Base-by-base conservation (phyloP, 768 basidiomycete genomes). In the Hygrocybe punicea region DNA sequence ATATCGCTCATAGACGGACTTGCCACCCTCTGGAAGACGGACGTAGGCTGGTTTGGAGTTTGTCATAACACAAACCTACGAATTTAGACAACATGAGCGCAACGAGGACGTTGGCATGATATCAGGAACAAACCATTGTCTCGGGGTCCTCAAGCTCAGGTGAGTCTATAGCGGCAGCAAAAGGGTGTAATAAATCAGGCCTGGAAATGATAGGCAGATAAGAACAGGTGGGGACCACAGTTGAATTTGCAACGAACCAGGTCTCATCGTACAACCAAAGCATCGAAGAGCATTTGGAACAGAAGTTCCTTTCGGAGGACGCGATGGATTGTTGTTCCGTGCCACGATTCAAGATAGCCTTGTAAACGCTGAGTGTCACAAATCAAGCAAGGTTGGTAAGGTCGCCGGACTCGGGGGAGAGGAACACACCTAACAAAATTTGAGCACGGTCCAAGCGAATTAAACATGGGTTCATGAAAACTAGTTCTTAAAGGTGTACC, bases 161-260 rank as follows among this genome's bases (percentile, higher is more conserved):
- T 4, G 76, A 76, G 55, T 87, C 86, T 50, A 86, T 85, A 0
- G 78, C 84, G 25, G 84, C 84, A 8, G 85, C 85, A 59, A 86
- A 87, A 3, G 86, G 86, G 55, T 87, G 86, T 34, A 87, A 71
- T 0, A 81, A 63, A 24, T 86, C 82, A 0, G 85, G 84, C 85
- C 85, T 86, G 17, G 17, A 44, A 2, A 23, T n/a, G n/a, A 48
- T 45, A 19, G 9, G 2, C 23, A 29, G 29, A 46, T 6, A 50
- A 42, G 19, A 23, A 17, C 19, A 42, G 39, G 49, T n/a, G n/a
- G n/a, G n/a, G n/a, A n/a, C n/a, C n/a, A n/a, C n/a, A n/a, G 40
- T 17, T 40, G 37, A 9, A 19, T 25, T 3, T 34, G 6, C 11
- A 13, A 58, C 76, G 36, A 48, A 86, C 85, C 84, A 85, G 1